Evolutionary conservation across 2,329 filamentous ascomycete genomes (phyloP), one percentile per base, ranked within the genome.

Genomic region (Verticillium nubilum): DNA sequence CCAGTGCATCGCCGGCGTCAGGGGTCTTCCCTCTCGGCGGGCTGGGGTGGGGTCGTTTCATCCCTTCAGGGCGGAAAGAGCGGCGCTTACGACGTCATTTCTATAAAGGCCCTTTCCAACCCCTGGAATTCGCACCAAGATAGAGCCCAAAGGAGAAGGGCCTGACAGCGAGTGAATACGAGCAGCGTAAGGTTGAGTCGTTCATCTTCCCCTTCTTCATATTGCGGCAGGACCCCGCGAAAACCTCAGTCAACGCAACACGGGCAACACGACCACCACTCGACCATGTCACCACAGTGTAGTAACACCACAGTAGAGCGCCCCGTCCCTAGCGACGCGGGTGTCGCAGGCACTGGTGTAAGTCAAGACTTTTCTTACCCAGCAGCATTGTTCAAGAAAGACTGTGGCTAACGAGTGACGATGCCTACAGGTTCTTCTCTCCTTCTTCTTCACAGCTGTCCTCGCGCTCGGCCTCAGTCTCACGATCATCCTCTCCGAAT

Each of bases 371-470:
- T 23, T 33, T 28, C 54, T 15, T 10, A 19, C 25, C 37, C 7
- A 17, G 23, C 42, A 1, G 10, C 35, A 37, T 3, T 3, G 10
- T 25, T n/a, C 23, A 23, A 33, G 4, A 17, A 6, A 15, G 25
- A 4, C 17, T 12, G 15, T 10, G 25, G 25, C 50, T 53, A 37
- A 37, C 57, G 13, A 31, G 13, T 15, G 4, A 23, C 3, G 19
- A 25, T 50, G 26, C 25, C 13, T 12, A 17, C 59, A 86, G 81
- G 80, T 86, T 61, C 76, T 89, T 31, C 78, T 89, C 63, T 87
- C 86, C 54, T 89, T 88, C 73, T 85, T 88, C 68, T 80, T 87
- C 62, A 88, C 86, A 5, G 86, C 86, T 58, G 74, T 73, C 58
- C 68, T 88, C 57, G 80, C 86, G 29, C 75, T 88, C 59, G 60